These are phyloP conservation scores for Ogataea salicorniae DNA, from an alignment of 805 yeast species.

Conservation along the genomic window DNA sequence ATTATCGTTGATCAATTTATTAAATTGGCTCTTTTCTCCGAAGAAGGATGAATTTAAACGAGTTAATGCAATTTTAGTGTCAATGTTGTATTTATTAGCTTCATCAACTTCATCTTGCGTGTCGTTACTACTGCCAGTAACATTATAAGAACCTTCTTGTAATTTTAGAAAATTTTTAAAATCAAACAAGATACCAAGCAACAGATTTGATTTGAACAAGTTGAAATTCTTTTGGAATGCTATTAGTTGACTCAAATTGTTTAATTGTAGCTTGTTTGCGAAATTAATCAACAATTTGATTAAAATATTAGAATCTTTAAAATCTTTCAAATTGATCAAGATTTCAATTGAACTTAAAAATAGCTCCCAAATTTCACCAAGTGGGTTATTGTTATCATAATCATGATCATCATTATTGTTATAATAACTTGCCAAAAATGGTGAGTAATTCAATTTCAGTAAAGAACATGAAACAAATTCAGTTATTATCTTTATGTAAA, in stretches of 20 bases:
- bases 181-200: constrained; percentile 1
- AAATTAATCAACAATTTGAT: constrained; percentile 8
- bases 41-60: too few relatives aligned
- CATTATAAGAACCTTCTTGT: not conserved
- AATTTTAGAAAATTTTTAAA: not conserved
- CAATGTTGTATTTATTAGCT: too few relatives aligned
- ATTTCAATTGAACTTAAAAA: constrained; percentile 6
- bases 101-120: not conserved
- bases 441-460: constrained; percentile 11
- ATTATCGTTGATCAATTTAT: not conserved
- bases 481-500: constrained; percentile 17
- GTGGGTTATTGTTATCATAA: not conserved
- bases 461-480: constrained; percentile 16
- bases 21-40: too few relatives aligned
- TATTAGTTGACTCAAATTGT: constrained; percentile 1
- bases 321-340: constrained; percentile 8
- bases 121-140: not conserved
- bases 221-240: not conserved
- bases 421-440: not conserved
- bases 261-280: constrained; percentile 3
- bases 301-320: constrained; percentile 11
- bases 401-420: not conserved
- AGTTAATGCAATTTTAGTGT: too few relatives aligned
- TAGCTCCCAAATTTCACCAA: constrained; percentile 1
- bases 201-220: constrained; percentile 4